Percentiles rank a stretch among this genome's conserved stretches.
phyloP scores from a whole-genome alignment of 1,139 yeast species.

The Kluyveromyces sp. region DNA sequence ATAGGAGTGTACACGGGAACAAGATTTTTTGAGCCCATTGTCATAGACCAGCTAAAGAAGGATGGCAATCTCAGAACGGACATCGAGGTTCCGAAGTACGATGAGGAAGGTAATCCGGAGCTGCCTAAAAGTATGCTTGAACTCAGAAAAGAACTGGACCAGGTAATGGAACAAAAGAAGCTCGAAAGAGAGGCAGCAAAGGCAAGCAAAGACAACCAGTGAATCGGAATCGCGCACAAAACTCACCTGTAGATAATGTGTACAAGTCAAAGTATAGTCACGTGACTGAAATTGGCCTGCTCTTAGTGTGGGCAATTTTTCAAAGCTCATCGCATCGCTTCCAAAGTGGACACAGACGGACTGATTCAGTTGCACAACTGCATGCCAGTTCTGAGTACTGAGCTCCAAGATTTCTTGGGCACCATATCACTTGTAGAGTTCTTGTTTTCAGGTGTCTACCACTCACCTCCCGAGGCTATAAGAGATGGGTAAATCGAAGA shows the following conservation, averaged over 20 bases:
- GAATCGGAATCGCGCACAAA: background rate
- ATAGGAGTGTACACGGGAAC: conserved; percentile 47
- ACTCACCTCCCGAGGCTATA: background rate
- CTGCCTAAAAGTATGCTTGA: conserved; percentile 22
- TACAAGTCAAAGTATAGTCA: background rate
- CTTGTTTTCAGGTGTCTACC: too few species aligned
- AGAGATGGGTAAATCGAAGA: conserved; percentile 71
- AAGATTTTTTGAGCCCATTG: conserved; percentile 66
- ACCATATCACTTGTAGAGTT: too few species aligned
- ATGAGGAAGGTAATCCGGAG: conserved; percentile 36
- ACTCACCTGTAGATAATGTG: background rate
- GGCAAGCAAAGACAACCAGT: background rate
- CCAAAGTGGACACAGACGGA: background rate
- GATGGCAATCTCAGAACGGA: conserved; percentile 63
- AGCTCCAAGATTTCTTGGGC: too few species aligned
- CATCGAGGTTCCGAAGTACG: conserved; percentile 45
- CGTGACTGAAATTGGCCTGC: background rate
- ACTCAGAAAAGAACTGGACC: conserved; percentile 15
- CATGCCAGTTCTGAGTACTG: too few species aligned
- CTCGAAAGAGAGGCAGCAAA: conserved; percentile 4
- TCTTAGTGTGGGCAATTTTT: background rate
- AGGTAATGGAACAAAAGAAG: conserved; percentile 14
- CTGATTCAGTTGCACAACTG: too few species aligned
- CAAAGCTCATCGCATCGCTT: conserved; percentile 3
- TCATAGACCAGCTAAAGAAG: conserved; percentile 58